Percentiles rank a stretch among this genome's conserved stretches.
phyloP scores from a whole-genome alignment of 768 basidiomycete genomes.

The Albatrellus ellisii region DNA sequence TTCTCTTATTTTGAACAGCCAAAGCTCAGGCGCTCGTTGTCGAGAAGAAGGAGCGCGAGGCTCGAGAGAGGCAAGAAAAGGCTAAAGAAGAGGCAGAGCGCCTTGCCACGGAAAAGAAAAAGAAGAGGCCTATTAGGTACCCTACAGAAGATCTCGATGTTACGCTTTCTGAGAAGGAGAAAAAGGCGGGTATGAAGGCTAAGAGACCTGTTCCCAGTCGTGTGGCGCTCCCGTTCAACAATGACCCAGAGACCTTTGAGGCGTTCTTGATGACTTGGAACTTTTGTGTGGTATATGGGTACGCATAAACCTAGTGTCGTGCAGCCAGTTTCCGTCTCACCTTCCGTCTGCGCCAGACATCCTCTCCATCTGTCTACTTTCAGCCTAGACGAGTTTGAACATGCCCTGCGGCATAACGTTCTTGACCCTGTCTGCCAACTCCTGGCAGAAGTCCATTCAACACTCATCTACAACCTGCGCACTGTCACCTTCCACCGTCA shows the following conservation, averaged over 20 bases:
- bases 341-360: slow-evolving; percentile 29
- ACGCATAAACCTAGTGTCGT: slow-evolving; percentile 1
- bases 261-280: slow-evolving; percentile 87
- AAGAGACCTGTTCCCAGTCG: slow-evolving; percentile 55
- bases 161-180: slow-evolving; percentile 67
- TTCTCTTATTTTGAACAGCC: slow-evolving; percentile 8
- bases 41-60: slow-evolving; percentile 59
- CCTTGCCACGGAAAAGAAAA: slow-evolving; percentile 66
- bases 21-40: slow-evolving; percentile 24
- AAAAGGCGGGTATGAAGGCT: slow-evolving; percentile 59
- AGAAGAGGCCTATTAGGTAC: slow-evolving; percentile 84
- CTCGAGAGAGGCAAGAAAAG: slow-evolving; percentile 46
- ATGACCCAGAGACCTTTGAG: slow-evolving; percentile 57
- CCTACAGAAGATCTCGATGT: slow-evolving; percentile 90
- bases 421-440: slow-evolving; percentile 60
- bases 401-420: slow-evolving; percentile 66
- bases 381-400: slow-evolving; percentile 87
- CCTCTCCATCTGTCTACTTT: slow-evolving; percentile 80
- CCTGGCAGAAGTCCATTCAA: slow-evolving; percentile 80
- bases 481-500: slow-evolving; percentile 70
- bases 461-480: slow-evolving; percentile 80
- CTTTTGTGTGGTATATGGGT: slow-evolving; percentile 92
- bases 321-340: neutral
- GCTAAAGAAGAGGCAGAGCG: slow-evolving; percentile 62
- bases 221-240: slow-evolving; percentile 53